Base-by-base conservation (phyloP, 768 basidiomycete species). In the Rhodotorula sphaerocarpa region DNA sequence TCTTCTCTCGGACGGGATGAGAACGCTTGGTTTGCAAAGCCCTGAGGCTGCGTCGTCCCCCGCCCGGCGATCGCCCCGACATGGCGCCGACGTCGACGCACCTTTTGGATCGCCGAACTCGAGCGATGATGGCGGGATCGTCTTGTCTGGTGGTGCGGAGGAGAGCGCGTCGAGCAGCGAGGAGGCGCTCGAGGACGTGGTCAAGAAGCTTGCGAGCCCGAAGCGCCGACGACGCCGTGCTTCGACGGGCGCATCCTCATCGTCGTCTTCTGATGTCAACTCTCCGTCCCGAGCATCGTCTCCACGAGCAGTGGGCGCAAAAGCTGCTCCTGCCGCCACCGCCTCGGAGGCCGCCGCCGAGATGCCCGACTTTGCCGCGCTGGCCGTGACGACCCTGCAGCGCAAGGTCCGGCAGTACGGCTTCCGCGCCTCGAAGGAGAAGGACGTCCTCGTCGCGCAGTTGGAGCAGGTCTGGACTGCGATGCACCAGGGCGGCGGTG, bases 341-440 rank as follows among this genome's bases (percentile, higher is more conserved):
- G 11, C 25, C 11, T 0, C 44, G 21, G 43, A 31, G 25, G 48
- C 48, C 1, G 11, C 39, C 15, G 7, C 60, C 5, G 51, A 21
- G 5, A 50, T 63, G 55, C 67, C 67, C 12, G 53, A 54, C 43
- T 69, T 61, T 50, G 39, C 63, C 11, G 20, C 43, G 1, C 23
- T 36, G 15, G 25, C 63, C 0, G 31, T 65, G 48, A 16, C 60
- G 20, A 42, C 48, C 3, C 54, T 69, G 3, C 67, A 69, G 48
- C 58, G 60, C 18, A 51, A 64, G 21, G 63, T 62, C 28, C 23
- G 28, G 15, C 45, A 52, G 50, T 69, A 61, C 50, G 67, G 67
- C 27, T 65, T 55, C 34, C 59, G 63, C 23, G 30, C 57, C 31
- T 52, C 56, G 15, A 65, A 59, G 28, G 67, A 69, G 54, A 55